These are phyloP conservation scores for Citrus australasica DNA, from an alignment of 345 rosid genomes.

Conservation along the genomic window DNA sequence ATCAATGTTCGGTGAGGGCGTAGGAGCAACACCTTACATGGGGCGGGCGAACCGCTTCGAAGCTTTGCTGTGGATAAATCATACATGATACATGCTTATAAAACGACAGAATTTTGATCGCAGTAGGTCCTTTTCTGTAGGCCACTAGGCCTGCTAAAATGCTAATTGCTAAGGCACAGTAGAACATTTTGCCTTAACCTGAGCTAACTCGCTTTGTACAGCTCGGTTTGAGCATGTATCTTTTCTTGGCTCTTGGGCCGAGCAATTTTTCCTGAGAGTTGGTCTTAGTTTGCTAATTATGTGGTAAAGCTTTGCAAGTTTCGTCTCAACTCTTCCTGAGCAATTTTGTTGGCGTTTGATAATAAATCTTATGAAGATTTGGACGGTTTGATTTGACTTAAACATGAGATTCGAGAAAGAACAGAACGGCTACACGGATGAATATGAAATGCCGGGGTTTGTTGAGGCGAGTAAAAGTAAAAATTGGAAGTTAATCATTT, in stretches of 20 bases:
- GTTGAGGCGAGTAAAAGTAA: too few relatives aligned
- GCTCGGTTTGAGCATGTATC: constrained; percentile 29
- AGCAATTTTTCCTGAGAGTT: constrained; percentile 20
- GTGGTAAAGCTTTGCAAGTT: neutral
- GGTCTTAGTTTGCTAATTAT: constrained; percentile 15
- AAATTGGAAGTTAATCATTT: too few relatives aligned
- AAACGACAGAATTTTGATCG: constrained; percentile 5
- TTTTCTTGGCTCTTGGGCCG: constrained; percentile 12
- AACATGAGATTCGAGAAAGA: neutral
- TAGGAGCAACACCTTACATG: constrained; percentile 17
- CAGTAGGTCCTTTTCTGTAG: neutral
- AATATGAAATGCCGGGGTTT: too few relatives aligned
- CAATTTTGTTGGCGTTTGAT: neutral
- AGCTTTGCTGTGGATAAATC: constrained; percentile 7
- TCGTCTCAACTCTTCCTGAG: neutral
- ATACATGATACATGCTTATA: constrained; percentile 10
- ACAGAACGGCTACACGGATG: too few relatives aligned
- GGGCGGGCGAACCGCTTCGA: neutral
- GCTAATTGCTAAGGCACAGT: neutral
- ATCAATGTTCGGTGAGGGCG: constrained; percentile 6
- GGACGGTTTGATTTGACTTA: neutral
- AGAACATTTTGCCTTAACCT: constrained; percentile 4
- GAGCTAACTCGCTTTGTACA: neutral
- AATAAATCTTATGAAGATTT: neutral
- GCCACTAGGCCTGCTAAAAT: neutral